phyloP scores from a whole-genome alignment of 75 land plant genomes.

The Pinus albicaulis region DNA sequence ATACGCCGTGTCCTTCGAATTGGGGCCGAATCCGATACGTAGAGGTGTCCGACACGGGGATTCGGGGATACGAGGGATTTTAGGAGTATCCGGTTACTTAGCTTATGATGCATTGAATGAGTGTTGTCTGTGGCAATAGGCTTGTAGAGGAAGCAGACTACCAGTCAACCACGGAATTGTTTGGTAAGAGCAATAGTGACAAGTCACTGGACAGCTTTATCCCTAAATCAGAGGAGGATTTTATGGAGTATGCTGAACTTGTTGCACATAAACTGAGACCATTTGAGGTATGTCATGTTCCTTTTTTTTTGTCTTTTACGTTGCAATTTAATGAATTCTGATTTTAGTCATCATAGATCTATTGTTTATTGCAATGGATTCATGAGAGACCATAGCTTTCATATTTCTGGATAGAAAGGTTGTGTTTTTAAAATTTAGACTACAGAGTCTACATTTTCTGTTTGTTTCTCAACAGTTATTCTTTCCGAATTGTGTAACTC shows the following conservation, averaged over 20 bases:
- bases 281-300: conserved; percentile 58
- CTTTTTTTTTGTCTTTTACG: not conserved
- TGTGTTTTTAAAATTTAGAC: no score
- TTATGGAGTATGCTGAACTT: conserved; percentile 90
- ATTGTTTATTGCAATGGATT: no score
- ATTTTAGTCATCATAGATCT: no score
- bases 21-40: no score
- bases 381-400: no score
- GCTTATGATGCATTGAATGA: not conserved
- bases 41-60: no score
- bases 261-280: conserved; percentile 75
- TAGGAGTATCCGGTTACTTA: no score
- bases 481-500: not conserved
- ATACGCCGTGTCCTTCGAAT: no score
- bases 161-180: conserved; percentile 76
- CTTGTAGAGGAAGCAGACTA: conserved; percentile 94
- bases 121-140: conserved; percentile 33
- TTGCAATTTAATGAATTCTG: no score
- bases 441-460: not conserved
- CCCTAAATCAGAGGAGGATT: conserved; percentile 92
- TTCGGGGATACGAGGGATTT: no score
- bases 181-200: conserved; percentile 64
- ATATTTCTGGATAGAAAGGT: no score
- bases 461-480: not conserved
- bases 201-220: conserved; percentile 77